phyloP scores from a whole-genome alignment of 2,329 filamentous ascomycete genomes.

The Macroventuria anomochaeta region DNA sequence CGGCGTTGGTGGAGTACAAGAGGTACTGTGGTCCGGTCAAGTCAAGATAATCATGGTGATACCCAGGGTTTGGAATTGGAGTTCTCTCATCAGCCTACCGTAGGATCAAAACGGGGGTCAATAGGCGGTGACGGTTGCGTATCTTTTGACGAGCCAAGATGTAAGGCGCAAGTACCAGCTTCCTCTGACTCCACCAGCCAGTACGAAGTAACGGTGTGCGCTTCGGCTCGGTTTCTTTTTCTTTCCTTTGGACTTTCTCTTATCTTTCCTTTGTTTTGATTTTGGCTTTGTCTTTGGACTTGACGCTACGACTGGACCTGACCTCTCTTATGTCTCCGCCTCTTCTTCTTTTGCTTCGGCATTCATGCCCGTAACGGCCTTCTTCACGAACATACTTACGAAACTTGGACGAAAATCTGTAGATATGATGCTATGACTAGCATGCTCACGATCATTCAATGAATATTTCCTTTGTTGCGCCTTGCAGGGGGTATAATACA shows the following conservation, averaged over 20 bases:
- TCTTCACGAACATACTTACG: constrained; percentile 26
- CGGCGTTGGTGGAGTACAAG: constrained; percentile 17
- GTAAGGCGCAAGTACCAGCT: constrained; percentile 33
- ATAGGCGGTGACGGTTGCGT: constrained; percentile 19
- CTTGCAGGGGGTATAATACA: background rate
- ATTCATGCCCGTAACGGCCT: constrained; percentile 11
- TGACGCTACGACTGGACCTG: constrained; percentile 19
- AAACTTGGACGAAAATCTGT: constrained; percentile 19
- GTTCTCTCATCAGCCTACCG: constrained; percentile 18
- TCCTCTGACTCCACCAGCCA: constrained; percentile 32
- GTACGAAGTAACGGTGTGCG: constrained; percentile 4
- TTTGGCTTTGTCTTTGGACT: constrained; percentile 12
- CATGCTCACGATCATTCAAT: constrained; percentile 34
- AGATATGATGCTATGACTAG: constrained; percentile 30
- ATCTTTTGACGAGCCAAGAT: constrained; percentile 9
- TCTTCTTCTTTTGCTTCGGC: too few species aligned
- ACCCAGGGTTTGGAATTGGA: constrained; percentile 19
- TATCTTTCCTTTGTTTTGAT: constrained; percentile 15
- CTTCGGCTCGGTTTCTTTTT: constrained; percentile 13
- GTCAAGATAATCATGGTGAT: constrained; percentile 22
- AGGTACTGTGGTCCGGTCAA: constrained; percentile 19
- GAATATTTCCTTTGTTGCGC: constrained; percentile 22
- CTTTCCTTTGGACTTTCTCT: constrained; percentile 1
- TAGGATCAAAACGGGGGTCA: constrained; percentile 6
- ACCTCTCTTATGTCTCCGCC: constrained; percentile 19